phyloP scores from a whole-genome alignment of 2,329 filamentous ascomycete species.

The Colletotrichum sp. region DNA sequence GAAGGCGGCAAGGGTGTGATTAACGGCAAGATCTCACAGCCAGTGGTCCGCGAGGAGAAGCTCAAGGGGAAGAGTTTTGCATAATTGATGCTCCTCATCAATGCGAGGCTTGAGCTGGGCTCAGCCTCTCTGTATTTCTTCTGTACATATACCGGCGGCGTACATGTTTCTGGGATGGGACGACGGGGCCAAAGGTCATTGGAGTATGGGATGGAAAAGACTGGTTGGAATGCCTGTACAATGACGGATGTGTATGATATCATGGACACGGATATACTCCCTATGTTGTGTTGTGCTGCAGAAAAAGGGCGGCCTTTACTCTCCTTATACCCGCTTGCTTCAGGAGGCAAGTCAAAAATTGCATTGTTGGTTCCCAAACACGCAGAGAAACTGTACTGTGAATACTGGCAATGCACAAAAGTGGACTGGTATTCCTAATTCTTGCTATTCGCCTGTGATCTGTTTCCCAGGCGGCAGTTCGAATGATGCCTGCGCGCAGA shows the following conservation, averaged over 20 bases:
- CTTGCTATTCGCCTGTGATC: not conserved
- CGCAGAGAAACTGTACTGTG: not conserved
- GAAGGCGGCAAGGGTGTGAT: not conserved
- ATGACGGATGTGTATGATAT: not conserved
- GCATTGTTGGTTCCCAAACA: not conserved
- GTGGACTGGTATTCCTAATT: not conserved
- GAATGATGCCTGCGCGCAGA: not conserved
- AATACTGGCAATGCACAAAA: not conserved
- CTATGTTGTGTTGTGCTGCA: not conserved
- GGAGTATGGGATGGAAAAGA: not conserved
- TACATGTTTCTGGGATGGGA: not conserved
- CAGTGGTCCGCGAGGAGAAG: not conserved
- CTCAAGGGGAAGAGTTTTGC: not conserved
- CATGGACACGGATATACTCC: not conserved
- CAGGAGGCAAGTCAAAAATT: not conserved
- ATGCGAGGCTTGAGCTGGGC: not conserved
- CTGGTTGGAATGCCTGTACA: not conserved
- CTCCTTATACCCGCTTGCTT: conserved; percentile 14
- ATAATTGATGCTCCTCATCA: not conserved
- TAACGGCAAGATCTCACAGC: not conserved
- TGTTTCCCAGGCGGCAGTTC: not conserved
- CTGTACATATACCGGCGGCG: not conserved
- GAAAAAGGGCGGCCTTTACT: not conserved
- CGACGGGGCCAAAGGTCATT: not conserved
- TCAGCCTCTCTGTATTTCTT: not conserved